Evolutionary conservation across 2,329 filamentous ascomycete species (phyloP).

Genomic region (Aphanocladium album): DNA sequence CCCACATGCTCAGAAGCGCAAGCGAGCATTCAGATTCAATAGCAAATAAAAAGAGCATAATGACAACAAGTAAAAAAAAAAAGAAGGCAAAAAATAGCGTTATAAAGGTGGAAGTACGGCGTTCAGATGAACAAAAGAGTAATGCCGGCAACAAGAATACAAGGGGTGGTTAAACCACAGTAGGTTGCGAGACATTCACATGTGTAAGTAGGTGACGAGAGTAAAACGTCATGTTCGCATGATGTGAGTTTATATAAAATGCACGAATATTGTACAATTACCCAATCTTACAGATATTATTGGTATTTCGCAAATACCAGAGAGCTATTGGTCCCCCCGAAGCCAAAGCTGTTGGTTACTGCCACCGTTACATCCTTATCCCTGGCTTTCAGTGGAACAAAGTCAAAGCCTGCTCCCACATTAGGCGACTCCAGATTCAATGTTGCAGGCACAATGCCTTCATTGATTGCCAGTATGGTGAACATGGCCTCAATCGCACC

Average conservation of each 20-base stretch:
- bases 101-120: too few species aligned
- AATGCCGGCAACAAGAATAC: too few species aligned
- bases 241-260: neutral
- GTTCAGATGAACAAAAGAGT: too few species aligned
- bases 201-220: too few species aligned
- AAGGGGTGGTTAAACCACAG: too few species aligned
- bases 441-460: conserved; percentile 86
- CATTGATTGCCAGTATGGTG: conserved; percentile 68
- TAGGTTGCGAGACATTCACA: too few species aligned
- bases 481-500: conserved; percentile 89
- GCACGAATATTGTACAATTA: neutral
- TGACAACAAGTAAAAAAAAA: too few species aligned
- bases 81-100: too few species aligned
- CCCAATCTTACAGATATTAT: neutral
- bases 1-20: too few species aligned
- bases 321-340: conserved; percentile 92
- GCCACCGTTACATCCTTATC: conserved; percentile 65
- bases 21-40: too few species aligned
- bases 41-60: too few species aligned
- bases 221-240: too few species aligned
- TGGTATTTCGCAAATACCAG: conserved; percentile 61
- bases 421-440: conserved; percentile 70
- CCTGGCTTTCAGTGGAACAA: conserved; percentile 70
- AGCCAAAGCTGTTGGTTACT: conserved; percentile 93
- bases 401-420: conserved; percentile 73